Conservation (phyloP, 2,329 filamentous ascomycete genomes). For the Epichloe baconii region DNA sequence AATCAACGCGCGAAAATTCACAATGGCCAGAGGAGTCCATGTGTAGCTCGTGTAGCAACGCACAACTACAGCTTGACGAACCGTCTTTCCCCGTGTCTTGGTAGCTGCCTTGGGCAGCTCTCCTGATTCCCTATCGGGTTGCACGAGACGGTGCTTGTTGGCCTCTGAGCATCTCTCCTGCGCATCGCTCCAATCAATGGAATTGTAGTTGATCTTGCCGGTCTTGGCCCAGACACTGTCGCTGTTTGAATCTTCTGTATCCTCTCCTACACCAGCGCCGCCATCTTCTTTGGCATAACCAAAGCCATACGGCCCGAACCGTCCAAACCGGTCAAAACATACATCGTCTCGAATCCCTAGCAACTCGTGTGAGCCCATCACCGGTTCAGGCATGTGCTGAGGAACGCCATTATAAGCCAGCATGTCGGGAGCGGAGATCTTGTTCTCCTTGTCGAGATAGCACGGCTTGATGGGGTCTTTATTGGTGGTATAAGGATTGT, state of each 20-base stretch:
- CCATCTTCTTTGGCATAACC: slow-evolving; percentile 67
- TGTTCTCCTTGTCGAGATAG: slow-evolving; percentile 48
- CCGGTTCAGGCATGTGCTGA: slow-evolving; percentile 63
- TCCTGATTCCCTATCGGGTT: slow-evolving; percentile 25
- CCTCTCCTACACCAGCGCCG: slow-evolving; percentile 57
- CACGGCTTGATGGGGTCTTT: slow-evolving; percentile 45
- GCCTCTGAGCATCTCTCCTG: slow-evolving; percentile 40
- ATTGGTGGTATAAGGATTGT: slow-evolving; percentile 53
- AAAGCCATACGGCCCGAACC: slow-evolving; percentile 72
- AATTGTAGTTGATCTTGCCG: slow-evolving; percentile 42
- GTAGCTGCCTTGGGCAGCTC: slow-evolving; percentile 15
- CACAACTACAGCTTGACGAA: slow-evolving; percentile 62
- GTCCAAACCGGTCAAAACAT: slow-evolving; percentile 79
- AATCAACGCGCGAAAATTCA: slow-evolving; percentile 72
- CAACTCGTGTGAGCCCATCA: slow-evolving; percentile 62
- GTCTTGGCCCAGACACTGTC: slow-evolving; percentile 42
- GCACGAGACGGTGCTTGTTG: slow-evolving; percentile 50
- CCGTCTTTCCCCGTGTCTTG: slow-evolving; percentile 23
- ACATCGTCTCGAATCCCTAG: slow-evolving; percentile 64
- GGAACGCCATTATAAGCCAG: slow-evolving; percentile 60
- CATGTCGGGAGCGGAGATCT: slow-evolving; percentile 44
- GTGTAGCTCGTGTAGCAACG: slow-evolving; percentile 69
- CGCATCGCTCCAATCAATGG: slow-evolving; percentile 40
- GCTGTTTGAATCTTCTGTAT: slow-evolving; percentile 57
- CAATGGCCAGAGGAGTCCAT: slow-evolving; percentile 64